Evolutionary conservation across 2,329 filamentous ascomycete species (phyloP), one percentile per base, ranked within the genome.

Genomic region (Cladosporium sp.): DNA sequence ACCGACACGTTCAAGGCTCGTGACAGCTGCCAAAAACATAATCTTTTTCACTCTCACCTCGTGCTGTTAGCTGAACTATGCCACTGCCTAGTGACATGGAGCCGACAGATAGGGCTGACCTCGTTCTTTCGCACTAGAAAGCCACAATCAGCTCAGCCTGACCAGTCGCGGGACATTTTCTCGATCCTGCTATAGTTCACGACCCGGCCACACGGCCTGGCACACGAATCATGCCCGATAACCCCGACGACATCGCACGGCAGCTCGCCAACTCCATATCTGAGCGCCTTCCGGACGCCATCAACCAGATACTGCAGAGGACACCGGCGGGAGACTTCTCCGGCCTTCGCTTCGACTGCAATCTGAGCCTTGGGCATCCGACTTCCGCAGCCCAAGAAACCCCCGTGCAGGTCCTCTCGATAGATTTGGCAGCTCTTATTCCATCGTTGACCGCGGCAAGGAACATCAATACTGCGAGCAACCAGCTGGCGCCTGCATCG

Each of bases 291-390:
- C 61, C 61, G 23, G 37, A 53, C 6, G 50, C 35, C 6, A 56
- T 63, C 33, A 37, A n/a, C 26, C 50, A 63, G n/a, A n/a, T 63
- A 23, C 28, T 63, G 6, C 61, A 55, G 18, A 55, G 50, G 18
- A 31, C 50, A 3, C 28, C 35, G 2, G 16, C 49, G 21, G 61
- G 23, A 16, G 40, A 46, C 37, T 26, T 55, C 23, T n/a, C 50
- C 23, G 50, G 50, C 16, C 21, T 63, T 35, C 61, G 50, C n/a
- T 35, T 63, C 33, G 61, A 63, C 8, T 63, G 61, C 61, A 63
- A 63, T 44, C 18, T 63, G 35, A 31, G 23, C 18, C 35, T 55
- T 33, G 61, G 50, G 10, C 40, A 31, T 23, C 49, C 61, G 14
- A 44, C 50, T 23, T 63, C 50, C 33, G n/a, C 50, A 1, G 31